phyloP scores from a whole-genome alignment of 768 basidiomycete species.

The Hydnomerulius pinastri region DNA sequence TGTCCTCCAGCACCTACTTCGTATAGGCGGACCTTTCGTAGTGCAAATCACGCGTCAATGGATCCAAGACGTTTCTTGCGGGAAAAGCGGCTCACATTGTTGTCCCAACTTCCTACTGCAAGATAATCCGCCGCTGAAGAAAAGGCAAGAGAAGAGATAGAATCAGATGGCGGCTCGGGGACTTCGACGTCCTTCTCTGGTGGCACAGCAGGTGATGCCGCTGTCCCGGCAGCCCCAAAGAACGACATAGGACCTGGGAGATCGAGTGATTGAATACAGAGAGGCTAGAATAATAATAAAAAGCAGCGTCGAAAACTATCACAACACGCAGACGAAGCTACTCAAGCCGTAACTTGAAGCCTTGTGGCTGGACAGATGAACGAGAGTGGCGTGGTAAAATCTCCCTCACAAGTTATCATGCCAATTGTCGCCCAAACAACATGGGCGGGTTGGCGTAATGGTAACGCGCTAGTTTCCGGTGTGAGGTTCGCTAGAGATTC shows the following conservation, averaged over 20 bases:
- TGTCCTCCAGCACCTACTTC: conserved; percentile 81
- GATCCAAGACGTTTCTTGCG: background rate
- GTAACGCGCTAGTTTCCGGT: conserved; percentile 67
- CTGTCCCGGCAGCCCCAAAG: conserved; percentile 25
- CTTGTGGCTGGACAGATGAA: background rate
- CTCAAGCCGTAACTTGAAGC: too few relatives aligned
- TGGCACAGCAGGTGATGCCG: conserved; percentile 38
- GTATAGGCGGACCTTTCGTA: conserved; percentile 83
- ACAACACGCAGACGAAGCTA: too few relatives aligned
- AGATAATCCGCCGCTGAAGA: conserved; percentile 86
- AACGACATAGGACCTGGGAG: background rate
- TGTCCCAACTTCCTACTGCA: conserved; percentile 93
- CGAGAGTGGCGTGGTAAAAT: conserved; percentile 17
- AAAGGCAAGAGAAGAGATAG: conserved; percentile 83
- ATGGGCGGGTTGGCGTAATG: conserved; percentile 62
- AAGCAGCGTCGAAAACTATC: too few relatives aligned
- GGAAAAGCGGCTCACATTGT: conserved; percentile 61
- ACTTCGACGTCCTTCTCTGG: conserved; percentile 83
- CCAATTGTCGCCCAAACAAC: background rate
- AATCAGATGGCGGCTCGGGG: conserved; percentile 78
- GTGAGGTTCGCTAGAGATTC: conserved; percentile 50
- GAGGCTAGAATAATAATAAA: background rate
- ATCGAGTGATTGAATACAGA: background rate
- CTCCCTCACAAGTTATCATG: background rate
- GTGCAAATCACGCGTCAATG: conserved; percentile 15